Conservation (phyloP, 73 alveolate species). For the Urostyla sp. region DNA sequence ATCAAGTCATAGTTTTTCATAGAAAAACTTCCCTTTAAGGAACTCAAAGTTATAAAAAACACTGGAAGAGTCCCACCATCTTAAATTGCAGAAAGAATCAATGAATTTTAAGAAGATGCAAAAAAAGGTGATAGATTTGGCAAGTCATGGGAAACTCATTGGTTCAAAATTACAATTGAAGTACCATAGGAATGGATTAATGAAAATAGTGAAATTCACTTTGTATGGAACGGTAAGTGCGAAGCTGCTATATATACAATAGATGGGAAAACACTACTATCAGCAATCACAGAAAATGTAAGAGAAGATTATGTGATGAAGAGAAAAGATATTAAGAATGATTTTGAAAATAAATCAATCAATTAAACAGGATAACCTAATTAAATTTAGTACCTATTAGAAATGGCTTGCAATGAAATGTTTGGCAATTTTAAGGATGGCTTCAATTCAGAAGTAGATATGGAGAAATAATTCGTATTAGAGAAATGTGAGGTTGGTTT, state of each 20-base stretch:
- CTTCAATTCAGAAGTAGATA: conserved; percentile 29
- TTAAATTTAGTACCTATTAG: conserved; percentile 35
- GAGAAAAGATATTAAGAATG: conserved; percentile 42
- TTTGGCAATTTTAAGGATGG: conserved; percentile 64
- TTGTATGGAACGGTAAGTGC: conserved; percentile 64
- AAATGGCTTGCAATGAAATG: conserved; percentile 70
- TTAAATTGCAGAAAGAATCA: conserved; percentile 17
- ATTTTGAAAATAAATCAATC: conserved; percentile 19
- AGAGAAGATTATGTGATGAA: conserved; percentile 51
- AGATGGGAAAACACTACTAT: conserved; percentile 29
- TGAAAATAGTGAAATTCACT: conserved; percentile 55
- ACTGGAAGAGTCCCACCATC: conserved; percentile 47
- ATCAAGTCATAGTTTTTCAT: conserved; percentile 24
- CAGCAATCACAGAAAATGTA: conserved; percentile 56
- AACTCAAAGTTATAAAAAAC: conserved; percentile 34
- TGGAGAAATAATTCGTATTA: conserved; percentile 12
- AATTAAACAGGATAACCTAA: conserved; percentile 4
- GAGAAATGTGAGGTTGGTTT: conserved; percentile 57
- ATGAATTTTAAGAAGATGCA: conserved; percentile 33
- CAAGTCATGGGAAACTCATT: conserved; percentile 55
- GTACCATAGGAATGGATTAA: conserved; percentile 53
- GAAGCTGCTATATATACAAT: conserved; percentile 62
- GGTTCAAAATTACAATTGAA: conserved; percentile 55
- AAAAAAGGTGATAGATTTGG: conserved; percentile 67
- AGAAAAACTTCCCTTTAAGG: conserved; percentile 7